Base-by-base conservation (phyloP, 139 green algal species). In the Chlamydomonas sp. region DNA sequence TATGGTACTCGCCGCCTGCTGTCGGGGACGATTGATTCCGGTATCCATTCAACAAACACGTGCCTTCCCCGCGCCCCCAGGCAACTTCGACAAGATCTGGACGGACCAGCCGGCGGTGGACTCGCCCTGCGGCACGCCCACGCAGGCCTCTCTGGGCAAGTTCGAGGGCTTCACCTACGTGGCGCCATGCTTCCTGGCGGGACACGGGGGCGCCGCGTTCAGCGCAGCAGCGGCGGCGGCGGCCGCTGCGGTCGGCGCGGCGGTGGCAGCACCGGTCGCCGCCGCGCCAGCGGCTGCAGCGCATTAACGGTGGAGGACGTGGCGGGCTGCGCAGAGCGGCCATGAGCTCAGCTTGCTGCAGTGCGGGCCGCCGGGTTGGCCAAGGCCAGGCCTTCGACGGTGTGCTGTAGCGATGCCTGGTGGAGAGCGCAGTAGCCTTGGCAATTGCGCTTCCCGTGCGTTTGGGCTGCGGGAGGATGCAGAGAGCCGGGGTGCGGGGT, bases 161-260 rank as follows among this genome's bases (percentile, higher is more conserved):
- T 97, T 97, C 87, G 84, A 93, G 66, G 95, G 95, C 20, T 97
- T 96, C 90, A 95, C 91, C 17, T 97, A 96, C 89, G 84, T 92
- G 8, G 91, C 92, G 18, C 93, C 94, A 58, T 90, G 79, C 83
- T 91, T 93, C 85, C 83, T 92, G 74, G 66, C 63, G 64, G 8
- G 18, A 49, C 31, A 78, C 20, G 49, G 72, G 58, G 15, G 72
- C 72, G 12, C 31, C 31, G 31, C 31, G 31, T 49, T 49, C 63
- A 63, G 18, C 0, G 83, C 66, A 73, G 15, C 20, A 5, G 83
- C 62, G 61, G 83, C 73, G 31, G 73, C 73, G 12, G 62, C 83
- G n/a, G 14, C 80, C 73, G 73, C 83, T 3, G 31, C 1, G 3
- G 1, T 80, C 31, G 83, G 60, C 3, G 71, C 15, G 66, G 66